Evolutionary conservation across 306 rosid genomes (phyloP).

Genomic region (Dryas drummondii): DNA sequence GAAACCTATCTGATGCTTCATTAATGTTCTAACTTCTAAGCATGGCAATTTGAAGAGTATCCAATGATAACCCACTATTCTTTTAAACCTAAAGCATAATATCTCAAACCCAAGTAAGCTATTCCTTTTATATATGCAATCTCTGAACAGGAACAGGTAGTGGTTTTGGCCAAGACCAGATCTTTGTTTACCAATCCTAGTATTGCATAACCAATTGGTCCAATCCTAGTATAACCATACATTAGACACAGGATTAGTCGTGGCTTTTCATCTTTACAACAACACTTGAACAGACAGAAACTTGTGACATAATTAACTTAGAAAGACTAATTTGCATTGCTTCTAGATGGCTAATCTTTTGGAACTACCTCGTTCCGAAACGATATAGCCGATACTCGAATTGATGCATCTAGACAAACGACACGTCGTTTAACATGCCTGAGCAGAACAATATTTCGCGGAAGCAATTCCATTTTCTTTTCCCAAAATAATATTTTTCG

Average conservation of each 20-base stretch:
- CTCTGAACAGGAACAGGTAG: background rate
- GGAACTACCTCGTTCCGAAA: background rate
- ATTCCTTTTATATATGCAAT: background rate
- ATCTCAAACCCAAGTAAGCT: background rate
- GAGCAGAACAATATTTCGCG: background rate
- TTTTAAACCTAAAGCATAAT: background rate
- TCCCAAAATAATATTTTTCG: background rate
- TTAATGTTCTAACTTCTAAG: background rate
- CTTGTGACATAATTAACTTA: background rate
- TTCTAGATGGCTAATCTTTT: background rate
- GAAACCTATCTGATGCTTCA: background rate
- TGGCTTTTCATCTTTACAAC: background rate
- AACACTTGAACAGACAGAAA: background rate
- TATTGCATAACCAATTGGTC: background rate
- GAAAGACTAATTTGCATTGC: background rate
- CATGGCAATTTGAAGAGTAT: no score
- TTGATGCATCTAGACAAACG: no score
- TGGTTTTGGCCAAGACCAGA: background rate
- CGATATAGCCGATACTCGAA: background rate
- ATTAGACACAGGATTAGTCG: no score
- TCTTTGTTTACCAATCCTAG: background rate
- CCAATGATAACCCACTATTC: background rate
- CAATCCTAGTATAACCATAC: background rate
- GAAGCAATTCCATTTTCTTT: background rate
- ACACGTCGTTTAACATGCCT: background rate